Conservation (phyloP, 2,329 filamentous ascomycete species). For the Pseudopyricularia javanii region DNA sequence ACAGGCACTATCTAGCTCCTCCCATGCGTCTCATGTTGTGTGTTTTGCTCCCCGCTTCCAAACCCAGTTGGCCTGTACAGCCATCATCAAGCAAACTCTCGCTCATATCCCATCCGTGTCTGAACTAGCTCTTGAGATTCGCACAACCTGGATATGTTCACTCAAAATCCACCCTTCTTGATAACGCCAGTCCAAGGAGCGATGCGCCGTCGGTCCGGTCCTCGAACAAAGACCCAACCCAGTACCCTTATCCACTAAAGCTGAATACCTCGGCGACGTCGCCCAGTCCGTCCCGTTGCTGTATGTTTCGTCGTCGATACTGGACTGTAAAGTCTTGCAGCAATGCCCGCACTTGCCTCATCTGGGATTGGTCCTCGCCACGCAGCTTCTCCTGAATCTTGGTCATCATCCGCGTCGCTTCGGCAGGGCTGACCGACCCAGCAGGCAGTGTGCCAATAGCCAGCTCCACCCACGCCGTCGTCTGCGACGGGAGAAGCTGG, state of each 20-base stretch:
- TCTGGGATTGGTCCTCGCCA: slow-evolving; percentile 43
- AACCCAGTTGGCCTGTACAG: no score
- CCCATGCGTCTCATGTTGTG: not conserved
- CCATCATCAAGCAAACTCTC: not conserved
- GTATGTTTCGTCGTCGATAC: slow-evolving; percentile 86
- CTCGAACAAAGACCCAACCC: not conserved
- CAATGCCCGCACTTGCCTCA: slow-evolving; percentile 69
- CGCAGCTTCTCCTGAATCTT: slow-evolving; percentile 71
- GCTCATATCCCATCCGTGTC: not conserved
- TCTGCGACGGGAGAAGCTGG: slow-evolving; percentile 69
- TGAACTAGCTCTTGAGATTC: not conserved
- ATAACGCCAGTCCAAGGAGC: not conserved
- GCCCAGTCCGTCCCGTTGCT: slow-evolving; percentile 84
- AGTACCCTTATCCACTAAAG: not conserved
- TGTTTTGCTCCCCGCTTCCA: no score
- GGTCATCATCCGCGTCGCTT: slow-evolving; percentile 67
- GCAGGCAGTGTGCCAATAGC: slow-evolving; percentile 76
- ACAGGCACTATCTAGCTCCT: not conserved
- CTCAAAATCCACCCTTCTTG: not conserved
- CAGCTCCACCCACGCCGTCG: slow-evolving; percentile 67
- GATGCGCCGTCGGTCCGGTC: no score
- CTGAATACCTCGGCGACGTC: slow-evolving; percentile 55
- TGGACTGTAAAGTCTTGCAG: slow-evolving; percentile 95
- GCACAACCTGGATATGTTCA: not conserved
- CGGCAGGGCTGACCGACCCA: slow-evolving; percentile 67